Conservation (phyloP, 2,329 filamentous ascomycete genomes). For the Ceratocystiopsis brevicomis region DNA sequence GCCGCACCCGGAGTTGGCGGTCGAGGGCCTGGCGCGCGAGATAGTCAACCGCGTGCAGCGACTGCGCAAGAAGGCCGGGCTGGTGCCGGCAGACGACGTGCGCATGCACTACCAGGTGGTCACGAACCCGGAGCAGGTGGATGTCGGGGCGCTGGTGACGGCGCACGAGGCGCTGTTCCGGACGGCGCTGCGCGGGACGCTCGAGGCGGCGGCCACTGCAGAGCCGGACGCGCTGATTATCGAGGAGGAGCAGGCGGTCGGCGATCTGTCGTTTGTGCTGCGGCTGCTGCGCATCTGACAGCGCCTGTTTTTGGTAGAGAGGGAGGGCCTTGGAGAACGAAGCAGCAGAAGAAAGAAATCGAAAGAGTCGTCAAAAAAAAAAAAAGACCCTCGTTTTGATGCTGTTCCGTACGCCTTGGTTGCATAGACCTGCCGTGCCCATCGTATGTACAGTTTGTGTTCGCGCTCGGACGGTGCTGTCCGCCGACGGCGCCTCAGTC, state of each 20-base stretch:
- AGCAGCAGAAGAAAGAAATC: too few relatives aligned
- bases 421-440: too few relatives aligned
- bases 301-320: too few relatives aligned
- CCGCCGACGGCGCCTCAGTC: too few relatives aligned
- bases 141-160: conserved; percentile 50
- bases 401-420: too few relatives aligned
- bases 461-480: too few relatives aligned
- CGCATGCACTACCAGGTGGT: conserved; percentile 83
- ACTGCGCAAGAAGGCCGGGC: conserved; percentile 79
- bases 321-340: too few relatives aligned
- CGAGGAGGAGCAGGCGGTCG: conserved; percentile 50
- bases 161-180: conserved; percentile 50
- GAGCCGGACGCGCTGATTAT: conserved; percentile 43
- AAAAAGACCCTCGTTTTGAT: too few relatives aligned
- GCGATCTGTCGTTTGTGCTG: conserved; percentile 10
- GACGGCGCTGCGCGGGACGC: conserved; percentile 56
- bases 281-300: conserved; percentile 7
- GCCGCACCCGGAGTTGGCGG: conserved; percentile 64
- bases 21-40: conserved; percentile 79
- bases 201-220: conserved; percentile 42
- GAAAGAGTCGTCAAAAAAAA: too few relatives aligned
- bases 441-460: too few relatives aligned
- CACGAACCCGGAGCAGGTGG: conserved; percentile 58
- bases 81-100: conserved; percentile 83
- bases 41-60: conserved; percentile 87